phyloP scores from a whole-genome alignment of 1,284 basidiomycete genomes.

The Apiotrichum laibachii region DNA sequence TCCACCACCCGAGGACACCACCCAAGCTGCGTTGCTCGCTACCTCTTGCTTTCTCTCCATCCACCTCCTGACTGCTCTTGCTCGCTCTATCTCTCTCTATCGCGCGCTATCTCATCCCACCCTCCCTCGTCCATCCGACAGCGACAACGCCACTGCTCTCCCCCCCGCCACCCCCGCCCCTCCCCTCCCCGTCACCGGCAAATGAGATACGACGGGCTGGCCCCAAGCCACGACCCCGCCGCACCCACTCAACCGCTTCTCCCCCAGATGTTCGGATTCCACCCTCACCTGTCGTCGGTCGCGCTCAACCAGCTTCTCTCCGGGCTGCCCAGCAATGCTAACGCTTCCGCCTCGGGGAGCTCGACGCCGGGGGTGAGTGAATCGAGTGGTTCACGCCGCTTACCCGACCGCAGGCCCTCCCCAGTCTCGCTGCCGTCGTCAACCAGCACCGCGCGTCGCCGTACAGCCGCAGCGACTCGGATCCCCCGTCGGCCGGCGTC shows the following conservation, averaged over 20 bases:
- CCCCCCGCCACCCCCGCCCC: no score
- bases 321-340: neutral
- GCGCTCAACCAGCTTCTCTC: neutral
- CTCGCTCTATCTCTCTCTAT: no score
- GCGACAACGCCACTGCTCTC: no score
- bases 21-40: no score
- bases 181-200: no score
- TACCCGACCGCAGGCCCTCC: neutral
- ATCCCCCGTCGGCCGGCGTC: neutral
- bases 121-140: no score
- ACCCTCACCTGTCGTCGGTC: neutral
- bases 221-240: neutral
- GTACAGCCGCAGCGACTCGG: slow-evolving; percentile 2
- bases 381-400: neutral
- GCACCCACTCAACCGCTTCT: neutral
- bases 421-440: neutral
- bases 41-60: no score
- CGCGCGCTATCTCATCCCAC: no score
- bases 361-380: neutral
- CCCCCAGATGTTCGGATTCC: neutral
- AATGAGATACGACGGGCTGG: neutral
- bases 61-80: no score
- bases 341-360: neutral
- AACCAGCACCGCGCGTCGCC: neutral
- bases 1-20: no score